Evolutionary conservation across 257 asterid species (phyloP).

Genomic region (Nicotiana undulata): DNA sequence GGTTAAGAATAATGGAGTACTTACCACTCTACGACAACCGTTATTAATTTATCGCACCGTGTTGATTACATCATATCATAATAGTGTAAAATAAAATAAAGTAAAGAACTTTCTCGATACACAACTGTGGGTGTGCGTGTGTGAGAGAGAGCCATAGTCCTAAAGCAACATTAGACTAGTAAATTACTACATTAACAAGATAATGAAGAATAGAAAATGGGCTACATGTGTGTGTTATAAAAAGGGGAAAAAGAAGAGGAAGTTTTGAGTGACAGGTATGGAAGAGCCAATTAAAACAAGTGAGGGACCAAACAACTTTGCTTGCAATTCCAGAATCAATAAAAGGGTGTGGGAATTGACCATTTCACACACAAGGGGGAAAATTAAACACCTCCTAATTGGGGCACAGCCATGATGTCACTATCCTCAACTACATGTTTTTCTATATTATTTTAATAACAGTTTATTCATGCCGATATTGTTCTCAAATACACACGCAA

Average conservation of each 20-base stretch:
- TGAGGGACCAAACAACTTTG: conserved; percentile 21
- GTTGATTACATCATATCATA: neutral
- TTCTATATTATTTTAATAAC: neutral
- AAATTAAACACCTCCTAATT: conserved; percentile 5
- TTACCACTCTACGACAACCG: too few species aligned
- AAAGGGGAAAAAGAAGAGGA: neutral
- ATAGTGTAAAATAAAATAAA: too few species aligned
- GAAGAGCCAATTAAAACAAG: conserved; percentile 5
- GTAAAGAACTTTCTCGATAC: neutral
- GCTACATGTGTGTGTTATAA: neutral
- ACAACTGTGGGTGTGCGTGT: neutral
- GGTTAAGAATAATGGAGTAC: too few species aligned
- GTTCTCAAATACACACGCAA: too few species aligned
- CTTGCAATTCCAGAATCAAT: conserved; percentile 29
- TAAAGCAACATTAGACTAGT: conserved; percentile 13
- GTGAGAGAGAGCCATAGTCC: conserved; percentile 6
- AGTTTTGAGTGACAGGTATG: neutral
- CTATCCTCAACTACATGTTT: conserved; percentile 22
- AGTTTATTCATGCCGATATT: too few species aligned
- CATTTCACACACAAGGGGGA: conserved; percentile 9
- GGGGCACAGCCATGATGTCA: conserved; percentile 22
- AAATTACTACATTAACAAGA: neutral
- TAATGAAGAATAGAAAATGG: neutral
- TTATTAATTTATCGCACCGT: neutral
- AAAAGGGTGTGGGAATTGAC: conserved; percentile 8